Base-by-base conservation (phyloP, 768 basidiomycete species). In the Tulasnella sp. region DNA sequence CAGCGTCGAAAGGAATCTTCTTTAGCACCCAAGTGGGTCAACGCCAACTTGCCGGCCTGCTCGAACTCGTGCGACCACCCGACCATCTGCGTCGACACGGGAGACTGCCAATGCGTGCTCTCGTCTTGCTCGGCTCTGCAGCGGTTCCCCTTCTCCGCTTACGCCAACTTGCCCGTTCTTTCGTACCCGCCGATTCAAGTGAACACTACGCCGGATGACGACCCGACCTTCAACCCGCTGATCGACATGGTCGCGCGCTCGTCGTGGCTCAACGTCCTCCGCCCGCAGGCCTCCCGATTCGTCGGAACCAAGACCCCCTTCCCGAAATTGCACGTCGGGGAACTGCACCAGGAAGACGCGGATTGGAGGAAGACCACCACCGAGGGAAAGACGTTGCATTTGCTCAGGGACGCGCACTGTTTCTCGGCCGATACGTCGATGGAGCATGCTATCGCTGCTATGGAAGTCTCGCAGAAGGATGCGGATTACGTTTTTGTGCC, bases 11-110 rank as follows among this genome's bases (percentile, higher is more conserved):
- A 44, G 40, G 55, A 79, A 26, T 61, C 67, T 23, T 23, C 73
- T 9, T 35, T 67, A 15, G 55, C 75, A n/a, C 42, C 46, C 16
- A 80, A 82, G 18, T 84, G 84, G 84, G 79, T 79, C 13, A 32
- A 82, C 42, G 80, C 80, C 51, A 81, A 83, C 37, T 75, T 83
- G 5, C 83, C 83, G 0, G 76, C 82, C 10, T 84, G 84, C 80
- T 83, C 81, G 80, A 84, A 84, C 79, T 81, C 83, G 55, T 84
- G 83, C 78, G 77, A 81, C 71, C 82, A 81, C 70, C 84, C 84
- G 18, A 77, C 81, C 13, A 81, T 83, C 57, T 84, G 84, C 78
- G 81, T 84, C 29, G 81, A 84, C 77, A 83, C 83, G 11, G 83
- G 83, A 4, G 79, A 81, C 35, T 84, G 84, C 74, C 82, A 83